A percentile compares a stretch with the other conserved stretches of the same genome.
Evolutionary conservation across 1,284 basidiomycete genomes (phyloP).

Genomic region (Heterobasidion occidentale): DNA sequence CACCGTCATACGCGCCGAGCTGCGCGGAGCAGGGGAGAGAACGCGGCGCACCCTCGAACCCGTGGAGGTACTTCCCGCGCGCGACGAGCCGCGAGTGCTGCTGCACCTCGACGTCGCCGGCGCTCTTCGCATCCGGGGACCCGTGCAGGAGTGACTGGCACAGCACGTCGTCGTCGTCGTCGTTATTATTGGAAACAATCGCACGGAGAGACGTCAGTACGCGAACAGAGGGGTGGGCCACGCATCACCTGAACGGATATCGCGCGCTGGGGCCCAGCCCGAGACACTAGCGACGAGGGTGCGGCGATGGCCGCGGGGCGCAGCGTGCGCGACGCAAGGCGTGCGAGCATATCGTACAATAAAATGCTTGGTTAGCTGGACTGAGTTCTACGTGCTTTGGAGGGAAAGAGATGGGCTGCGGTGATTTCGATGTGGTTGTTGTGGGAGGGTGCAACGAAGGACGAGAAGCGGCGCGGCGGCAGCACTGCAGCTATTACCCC

Average conservation of each 20-base stretch:
- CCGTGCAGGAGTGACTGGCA: slow-evolving; percentile 49
- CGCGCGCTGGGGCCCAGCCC: slow-evolving; percentile 5
- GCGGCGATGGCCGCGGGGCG: background rate
- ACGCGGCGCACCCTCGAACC: slow-evolving; percentile 67
- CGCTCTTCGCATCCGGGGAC: slow-evolving; percentile 77
- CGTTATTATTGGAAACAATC: background rate
- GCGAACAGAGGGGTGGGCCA: slow-evolving; percentile 4
- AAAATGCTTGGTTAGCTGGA: too few species aligned
- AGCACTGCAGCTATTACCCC: background rate
- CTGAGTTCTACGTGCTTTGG: too few species aligned
- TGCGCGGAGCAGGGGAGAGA: slow-evolving; percentile 4
- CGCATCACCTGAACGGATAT: slow-evolving; percentile 14
- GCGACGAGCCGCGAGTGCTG: slow-evolving; percentile 84
- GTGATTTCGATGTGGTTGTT: too few species aligned
- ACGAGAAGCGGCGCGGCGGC: too few species aligned
- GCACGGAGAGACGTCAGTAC: slow-evolving; percentile 5
- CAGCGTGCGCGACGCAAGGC: slow-evolving; percentile 1
- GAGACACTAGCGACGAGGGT: background rate
- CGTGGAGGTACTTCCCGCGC: slow-evolving; percentile 83
- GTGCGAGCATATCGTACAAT: slow-evolving; percentile 7
- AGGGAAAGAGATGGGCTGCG: too few species aligned
- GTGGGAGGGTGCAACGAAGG: too few species aligned
- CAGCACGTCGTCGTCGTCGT: background rate
- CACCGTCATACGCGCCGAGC: background rate
- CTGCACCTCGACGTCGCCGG: slow-evolving; percentile 65